These are phyloP conservation scores for Ampelomyces quisqualis DNA, from an alignment of 2,329 filamentous ascomycete genomes.

Conservation along the genomic window DNA sequence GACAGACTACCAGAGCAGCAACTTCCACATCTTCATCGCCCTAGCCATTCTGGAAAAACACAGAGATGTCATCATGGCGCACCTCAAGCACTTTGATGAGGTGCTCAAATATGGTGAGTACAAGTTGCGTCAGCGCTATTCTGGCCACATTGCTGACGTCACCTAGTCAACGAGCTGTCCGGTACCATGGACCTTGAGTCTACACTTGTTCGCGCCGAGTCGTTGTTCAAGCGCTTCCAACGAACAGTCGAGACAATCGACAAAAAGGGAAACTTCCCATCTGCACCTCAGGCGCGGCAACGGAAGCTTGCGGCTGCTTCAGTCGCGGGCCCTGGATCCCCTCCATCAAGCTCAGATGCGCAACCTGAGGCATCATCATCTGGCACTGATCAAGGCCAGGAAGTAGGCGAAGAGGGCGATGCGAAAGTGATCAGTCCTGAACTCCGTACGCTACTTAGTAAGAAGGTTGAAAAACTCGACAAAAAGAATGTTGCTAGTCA, in stretches of 20 bases:
- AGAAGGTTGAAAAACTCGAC: conserved; percentile 57
- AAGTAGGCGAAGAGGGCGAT: conserved; percentile 34
- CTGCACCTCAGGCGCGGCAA: conserved; percentile 51
- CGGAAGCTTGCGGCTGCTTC: conserved; percentile 46
- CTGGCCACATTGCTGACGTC: conserved; percentile 8
- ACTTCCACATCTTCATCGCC: conserved; percentile 93
- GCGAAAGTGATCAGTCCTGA: conserved; percentile 64
- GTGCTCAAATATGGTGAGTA: conserved; percentile 88
- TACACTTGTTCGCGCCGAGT: conserved; percentile 83
- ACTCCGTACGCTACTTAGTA: conserved; percentile 60
- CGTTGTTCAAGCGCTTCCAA: conserved; percentile 84
- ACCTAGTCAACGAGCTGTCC: conserved; percentile 85
- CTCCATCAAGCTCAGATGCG: conserved; percentile 16
- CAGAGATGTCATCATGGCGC: conserved; percentile 91
- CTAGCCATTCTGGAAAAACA: conserved; percentile 95
- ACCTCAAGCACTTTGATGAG: conserved; percentile 92
- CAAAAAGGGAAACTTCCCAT: conserved; percentile 83
- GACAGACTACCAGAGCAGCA: conserved; percentile 87
- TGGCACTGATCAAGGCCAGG: conserved; percentile 38
- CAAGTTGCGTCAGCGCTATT: too few relatives aligned
- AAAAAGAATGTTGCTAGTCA: conserved; percentile 45
- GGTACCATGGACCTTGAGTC: conserved; percentile 87
- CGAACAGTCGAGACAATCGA: conserved; percentile 88
- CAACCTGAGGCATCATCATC: conserved; percentile 25
- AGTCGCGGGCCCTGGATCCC: conserved; percentile 34